A percentile compares a stretch with the other conserved stretches of the same genome.
phyloP scores from a whole-genome alignment of 2,329 filamentous ascomycete genomes.

The Ophiocordyceps camponoti-floridani region DNA sequence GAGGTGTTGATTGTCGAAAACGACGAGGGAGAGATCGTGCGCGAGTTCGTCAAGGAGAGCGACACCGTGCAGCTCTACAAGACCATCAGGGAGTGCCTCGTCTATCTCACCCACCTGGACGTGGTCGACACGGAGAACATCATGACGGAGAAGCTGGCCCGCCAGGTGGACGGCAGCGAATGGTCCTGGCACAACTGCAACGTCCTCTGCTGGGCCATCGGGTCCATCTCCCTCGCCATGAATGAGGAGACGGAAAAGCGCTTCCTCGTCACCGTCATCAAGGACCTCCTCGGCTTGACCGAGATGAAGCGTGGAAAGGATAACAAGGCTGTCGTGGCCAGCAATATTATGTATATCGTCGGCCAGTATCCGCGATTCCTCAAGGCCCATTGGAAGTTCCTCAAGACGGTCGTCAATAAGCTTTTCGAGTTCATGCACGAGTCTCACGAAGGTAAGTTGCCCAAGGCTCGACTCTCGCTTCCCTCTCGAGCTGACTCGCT shows the following conservation, averaged over 20 bases:
- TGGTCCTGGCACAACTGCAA: constrained; percentile 99
- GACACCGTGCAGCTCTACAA: constrained; percentile 99
- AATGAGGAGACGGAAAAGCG: constrained; percentile 98
- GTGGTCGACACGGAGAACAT: constrained; percentile 96
- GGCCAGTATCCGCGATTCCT: constrained; percentile 96
- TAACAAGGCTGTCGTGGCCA: constrained; percentile 97
- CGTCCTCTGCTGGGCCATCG: constrained; percentile 97
- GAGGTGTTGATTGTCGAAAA: constrained; percentile 99
- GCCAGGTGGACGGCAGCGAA: constrained; percentile 85
- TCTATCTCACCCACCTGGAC: constrained; percentile 93
- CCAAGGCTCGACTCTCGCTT: constrained; percentile 1
- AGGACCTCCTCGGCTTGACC: constrained; percentile 87
- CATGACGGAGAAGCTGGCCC: constrained; percentile 95
- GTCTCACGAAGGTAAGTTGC: constrained; percentile 71
- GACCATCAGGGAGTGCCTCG: constrained; percentile 89
- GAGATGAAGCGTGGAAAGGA: constrained; percentile 99
- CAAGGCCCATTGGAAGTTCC: constrained; percentile 98
- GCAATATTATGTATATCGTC: constrained; percentile 99
- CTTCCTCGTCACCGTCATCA: constrained; percentile 96
- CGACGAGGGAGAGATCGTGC: constrained; percentile 95
- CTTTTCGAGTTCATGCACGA: constrained; percentile 99
- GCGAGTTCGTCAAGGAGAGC: constrained; percentile 97
- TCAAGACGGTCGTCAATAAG: constrained; percentile 99
- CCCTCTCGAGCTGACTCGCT: background rate
- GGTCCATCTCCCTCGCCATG: constrained; percentile 96